These are phyloP conservation scores for Pulveroboletus sp. DNA, from an alignment of 768 basidiomycete genomes.

Conservation along the genomic window DNA sequence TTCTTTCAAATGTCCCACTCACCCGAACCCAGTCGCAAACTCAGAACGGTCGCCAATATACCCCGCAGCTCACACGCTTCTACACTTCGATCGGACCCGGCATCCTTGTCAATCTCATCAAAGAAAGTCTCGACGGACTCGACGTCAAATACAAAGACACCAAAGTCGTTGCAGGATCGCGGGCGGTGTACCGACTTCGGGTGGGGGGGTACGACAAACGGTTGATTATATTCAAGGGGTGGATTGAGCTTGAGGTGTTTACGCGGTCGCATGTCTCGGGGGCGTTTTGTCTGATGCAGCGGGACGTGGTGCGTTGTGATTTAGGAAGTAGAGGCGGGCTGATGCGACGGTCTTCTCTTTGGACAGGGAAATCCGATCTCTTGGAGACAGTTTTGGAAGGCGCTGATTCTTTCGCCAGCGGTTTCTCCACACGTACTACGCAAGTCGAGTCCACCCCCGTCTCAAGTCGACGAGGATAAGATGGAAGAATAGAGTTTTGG, in stretches of 20 bases:
- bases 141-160: conserved; percentile 51
- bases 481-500: not conserved
- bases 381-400: conserved; percentile 77
- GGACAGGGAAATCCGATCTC: conserved; percentile 71
- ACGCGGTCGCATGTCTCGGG: conserved; percentile 45
- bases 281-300: conserved; percentile 67
- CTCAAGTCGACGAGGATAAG: not conserved
- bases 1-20: not conserved
- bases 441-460: not conserved
- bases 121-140: conserved; percentile 47
- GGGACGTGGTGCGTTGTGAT: conserved; percentile 56
- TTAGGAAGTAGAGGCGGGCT: not conserved
- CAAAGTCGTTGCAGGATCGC: conserved; percentile 17
- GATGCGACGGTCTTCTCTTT: not conserved
- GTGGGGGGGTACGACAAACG: conserved; percentile 71
- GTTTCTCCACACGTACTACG: conserved; percentile 59
- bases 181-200: conserved; percentile 39
- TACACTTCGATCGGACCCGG: conserved; percentile 60
- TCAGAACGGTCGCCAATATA: conserved; percentile 68
- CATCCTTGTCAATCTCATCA: conserved; percentile 50
- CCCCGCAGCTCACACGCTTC: conserved; percentile 77
- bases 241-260: conserved; percentile 70
- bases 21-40: conserved; percentile 66
- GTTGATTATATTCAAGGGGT: conserved; percentile 67
- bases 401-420: conserved; percentile 45